Base-by-base conservation (phyloP, 176 grass and related monocot species). In the Leersia perrieri region DNA sequence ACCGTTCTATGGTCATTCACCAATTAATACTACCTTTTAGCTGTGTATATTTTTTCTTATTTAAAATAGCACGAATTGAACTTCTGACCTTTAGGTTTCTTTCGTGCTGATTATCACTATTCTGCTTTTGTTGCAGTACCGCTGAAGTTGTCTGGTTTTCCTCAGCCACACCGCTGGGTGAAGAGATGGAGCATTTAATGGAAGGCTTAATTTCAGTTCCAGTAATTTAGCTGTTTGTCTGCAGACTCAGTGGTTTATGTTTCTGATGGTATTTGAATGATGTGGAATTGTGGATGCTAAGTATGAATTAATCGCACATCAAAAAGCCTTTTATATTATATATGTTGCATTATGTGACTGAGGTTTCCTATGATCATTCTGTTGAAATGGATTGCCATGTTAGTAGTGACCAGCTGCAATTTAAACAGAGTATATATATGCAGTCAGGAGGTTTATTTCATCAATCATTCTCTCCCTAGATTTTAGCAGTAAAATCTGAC, bases 221-320 rank as follows among this genome's bases (percentile, higher is more conserved):
- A 68, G 83, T 62, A 76, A 77, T 90, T 82, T 90, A 73, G 73
- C 27, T 70, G 28, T 84, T 70, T 75, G 25, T 81, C n/a, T 72
- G 5, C 29, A 42, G 70, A 34, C 61, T 12, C 62, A 13, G 8
- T 44, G 40, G 7, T 45, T 60, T 57, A 44, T 72, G 58, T 61
- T 73, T 70, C 14, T 67, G 26, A 57, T 83, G 68, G 15, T 35
- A 75, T 78, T 63, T 33, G 11, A 53, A 68, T 60, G 60, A 69
- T 63, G 69, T 82, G 36, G 29, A 58, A 44, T 62, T 63, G 69
- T 82, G 36, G 29, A 58, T 89, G 44, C 27, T 72, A 7, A 81
- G 60, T 28, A 26, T 73, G 30, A 73, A 60, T 78, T 77, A 60
- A 27, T 74, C 26, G 51, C 27, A 7, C 49, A 53, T 53, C 49